Evolutionary conservation across 2,329 filamentous ascomycete species (phyloP), one percentile per base, ranked within the genome.

Genomic region (Fusarium nodosum): DNA sequence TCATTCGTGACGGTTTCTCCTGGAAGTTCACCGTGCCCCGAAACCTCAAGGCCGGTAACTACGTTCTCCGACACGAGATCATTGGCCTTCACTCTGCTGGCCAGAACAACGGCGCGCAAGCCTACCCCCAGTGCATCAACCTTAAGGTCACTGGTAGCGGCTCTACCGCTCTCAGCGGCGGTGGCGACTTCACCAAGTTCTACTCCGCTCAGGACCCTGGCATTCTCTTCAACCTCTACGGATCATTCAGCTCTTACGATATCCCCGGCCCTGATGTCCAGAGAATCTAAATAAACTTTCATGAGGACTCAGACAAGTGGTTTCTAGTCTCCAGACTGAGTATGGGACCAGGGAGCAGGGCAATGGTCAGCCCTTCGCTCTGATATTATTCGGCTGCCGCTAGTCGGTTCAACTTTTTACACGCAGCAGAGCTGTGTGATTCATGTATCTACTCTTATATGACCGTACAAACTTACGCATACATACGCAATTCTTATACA

Each of bases 21-120:
- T 85, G 83, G 80, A 78, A 79, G 31, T 78, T 85, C 42, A 82
- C 78, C 57, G 82, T 88, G 56, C 86, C 86, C 22, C 55, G 69
- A 18, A 77, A 78, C 65, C 77, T 87, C 51, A 81, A 80, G 28
- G 74, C 85, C 3, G 86, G 86, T 50, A 82, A 85, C 70, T 88
- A 87, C 71, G 83, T 87, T 57, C 79, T 86, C 47, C 83, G 86
- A 57, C 83, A 86, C 75, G 86, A 88, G 78, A 85, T 87, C 74
- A 84, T 87, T 55, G 85, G 82, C 22, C 82, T 87, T 22, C 86
- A 87, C 80, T 79, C 80, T 31, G 85, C 80, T 16, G 81, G 78
- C 6, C 69, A 76, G 39, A 55, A 50, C 53, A 74, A 78, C 18
- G 81, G 81, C 56, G 84, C 84, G 3, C 84, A 86, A 75, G 78